Base-by-base conservation (phyloP, 257 asterid genomes). In the Forsythia viridissima region DNA sequence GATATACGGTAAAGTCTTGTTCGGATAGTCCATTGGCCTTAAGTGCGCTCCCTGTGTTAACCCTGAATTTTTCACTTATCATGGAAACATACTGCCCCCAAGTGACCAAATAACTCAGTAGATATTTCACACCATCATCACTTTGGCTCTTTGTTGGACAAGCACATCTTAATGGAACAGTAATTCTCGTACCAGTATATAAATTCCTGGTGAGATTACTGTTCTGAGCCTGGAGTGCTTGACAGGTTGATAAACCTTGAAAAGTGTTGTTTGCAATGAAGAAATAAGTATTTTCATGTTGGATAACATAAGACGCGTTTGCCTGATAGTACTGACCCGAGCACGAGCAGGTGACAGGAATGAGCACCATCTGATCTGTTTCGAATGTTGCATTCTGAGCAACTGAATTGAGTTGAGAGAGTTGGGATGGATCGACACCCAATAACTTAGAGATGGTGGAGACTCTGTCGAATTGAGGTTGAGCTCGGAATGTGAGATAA, bases 341-440 rank as follows among this genome's bases (percentile, higher is more conserved):
- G 76, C 97, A 95, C 34, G 99, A 95, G 59, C 99, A 95, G 1
- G 80, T 90, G 3, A 89, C 91, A 0, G 99, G 98, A 36, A 91
- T 86, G 42, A 95, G 90, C 20, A 95, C 91, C 73, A 77, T 16
- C 8, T 74, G 83, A 57, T 76, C 66, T 0, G 86, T 24, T 1
- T 77, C 80, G 51, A 95, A 83, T 0, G 57, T 44, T 1, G 91
- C 34, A 55, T 61, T 79, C 30, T 59, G 72, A 3, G 95, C 42
- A 39, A 92, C 90, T 0, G 93, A 86, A 65, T 95, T 95, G 84
- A 95, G 86, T 13, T 37, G 86, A 10, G 98, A 81, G 61, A 95
- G 80, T 13, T 88, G 77, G 11, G 88, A 73, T n/a, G 89, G 77
- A 55, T 90, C 82, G 2, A 79, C 83, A 2, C 86, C 75, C 10